Percentiles rank a stretch among this genome's conserved stretches.
phyloP scores from a whole-genome alignment of 805 yeast species.

The Hanseniaspora occidentalis region DNA sequence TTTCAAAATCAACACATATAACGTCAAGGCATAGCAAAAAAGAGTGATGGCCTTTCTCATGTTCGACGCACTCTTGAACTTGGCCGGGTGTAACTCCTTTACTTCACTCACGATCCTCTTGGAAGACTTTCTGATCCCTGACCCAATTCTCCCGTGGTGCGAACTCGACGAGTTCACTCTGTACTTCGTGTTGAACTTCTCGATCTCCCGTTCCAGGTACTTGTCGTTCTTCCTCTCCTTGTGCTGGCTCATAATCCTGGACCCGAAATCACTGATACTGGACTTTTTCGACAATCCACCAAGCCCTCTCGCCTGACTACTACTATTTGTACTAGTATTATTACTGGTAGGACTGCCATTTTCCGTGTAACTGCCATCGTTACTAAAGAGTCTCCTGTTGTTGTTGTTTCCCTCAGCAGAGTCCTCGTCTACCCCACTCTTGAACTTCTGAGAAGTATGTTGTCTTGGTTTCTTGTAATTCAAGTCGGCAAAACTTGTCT shows the following conservation, averaged over 20 bases:
- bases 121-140: constrained; percentile 5
- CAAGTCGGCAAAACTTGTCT: neutral
- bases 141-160: constrained; percentile 3
- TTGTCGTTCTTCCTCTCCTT: constrained; percentile 5
- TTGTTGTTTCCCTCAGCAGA: no score
- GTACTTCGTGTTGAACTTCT: constrained; percentile 6
- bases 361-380: no score
- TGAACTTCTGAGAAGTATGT: neutral
- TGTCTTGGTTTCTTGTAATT: neutral
- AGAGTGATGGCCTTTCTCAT: constrained; percentile 1
- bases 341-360: neutral
- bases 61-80: constrained; percentile 1
- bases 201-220: constrained; percentile 7
- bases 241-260: neutral
- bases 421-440: neutral
- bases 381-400: no score
- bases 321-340: neutral
- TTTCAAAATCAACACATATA: constrained; percentile 4
- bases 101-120: constrained; percentile 5
- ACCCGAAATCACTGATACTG: neutral
- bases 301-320: no score
- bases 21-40: constrained; percentile 2
- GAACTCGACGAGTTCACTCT: constrained; percentile 2
- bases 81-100: constrained; percentile 4
- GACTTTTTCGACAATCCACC: neutral